phyloP scores from a whole-genome alignment of 73 alveolate genomes.

The Symbiodinium pilosum region DNA sequence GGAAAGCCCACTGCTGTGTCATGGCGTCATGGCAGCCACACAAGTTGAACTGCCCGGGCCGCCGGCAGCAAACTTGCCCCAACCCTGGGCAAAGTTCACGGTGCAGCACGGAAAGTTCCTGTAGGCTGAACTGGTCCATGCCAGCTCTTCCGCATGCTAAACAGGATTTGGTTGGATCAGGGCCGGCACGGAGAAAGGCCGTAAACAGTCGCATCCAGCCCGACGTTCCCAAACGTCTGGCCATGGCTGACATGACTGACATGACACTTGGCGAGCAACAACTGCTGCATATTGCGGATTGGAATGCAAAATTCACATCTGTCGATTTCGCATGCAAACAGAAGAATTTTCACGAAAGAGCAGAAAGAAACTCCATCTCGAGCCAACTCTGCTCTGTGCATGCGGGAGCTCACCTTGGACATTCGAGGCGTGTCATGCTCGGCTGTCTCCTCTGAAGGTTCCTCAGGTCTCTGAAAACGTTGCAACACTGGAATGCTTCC shows the following conservation, averaged over 20 bases:
- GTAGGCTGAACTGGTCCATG: no score
- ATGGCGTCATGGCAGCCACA: no score
- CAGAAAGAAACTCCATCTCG: no score
- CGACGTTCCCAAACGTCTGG: slow-evolving; percentile 86
- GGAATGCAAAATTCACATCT: no score
- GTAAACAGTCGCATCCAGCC: slow-evolving; percentile 62
- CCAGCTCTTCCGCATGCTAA: no score
- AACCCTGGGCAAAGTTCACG: slow-evolving; percentile 73
- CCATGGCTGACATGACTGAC: no score
- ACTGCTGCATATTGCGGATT: no score
- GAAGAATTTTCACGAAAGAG: no score
- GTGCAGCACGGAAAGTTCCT: slow-evolving; percentile 91
- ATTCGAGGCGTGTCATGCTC: background rate
- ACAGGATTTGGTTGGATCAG: background rate
- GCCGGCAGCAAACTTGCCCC: slow-evolving; percentile 14
- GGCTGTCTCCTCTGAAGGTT: background rate
- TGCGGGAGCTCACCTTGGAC: background rate
- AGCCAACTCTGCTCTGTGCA: background rate
- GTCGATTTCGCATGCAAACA: no score
- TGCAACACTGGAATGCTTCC: background rate
- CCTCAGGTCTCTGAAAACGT: background rate
- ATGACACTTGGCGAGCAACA: no score
- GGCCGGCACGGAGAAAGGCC: slow-evolving; percentile 56
- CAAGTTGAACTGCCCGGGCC: no score
- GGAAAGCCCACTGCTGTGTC: slow-evolving; percentile 3